Percentiles rank a stretch among this genome's conserved stretches.
These are phyloP conservation scores for Penicillium antarcticum DNA, from an alignment of 495 filamentous ascomycete genomes.

Conservation along the genomic window DNA sequence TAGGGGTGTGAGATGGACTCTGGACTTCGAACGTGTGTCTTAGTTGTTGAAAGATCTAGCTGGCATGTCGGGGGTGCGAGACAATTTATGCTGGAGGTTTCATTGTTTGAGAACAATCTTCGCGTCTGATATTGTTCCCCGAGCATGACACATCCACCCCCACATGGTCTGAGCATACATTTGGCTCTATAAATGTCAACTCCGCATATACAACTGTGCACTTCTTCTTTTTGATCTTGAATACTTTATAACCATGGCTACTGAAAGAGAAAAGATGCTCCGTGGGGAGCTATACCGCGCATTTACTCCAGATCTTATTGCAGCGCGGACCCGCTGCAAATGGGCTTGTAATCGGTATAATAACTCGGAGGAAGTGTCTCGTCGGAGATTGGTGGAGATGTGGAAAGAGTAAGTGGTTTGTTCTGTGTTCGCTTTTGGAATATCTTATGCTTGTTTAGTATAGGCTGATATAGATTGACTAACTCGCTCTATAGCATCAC, in stretches of 20 bases:
- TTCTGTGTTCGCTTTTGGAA: too few species aligned
- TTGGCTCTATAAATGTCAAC: background rate
- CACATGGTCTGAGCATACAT: background rate
- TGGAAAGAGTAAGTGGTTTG: constrained; percentile 64
- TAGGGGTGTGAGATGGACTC: too few species aligned
- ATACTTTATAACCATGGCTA: constrained; percentile 12
- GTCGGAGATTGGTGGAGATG: constrained; percentile 60
- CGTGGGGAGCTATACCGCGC: constrained; percentile 47
- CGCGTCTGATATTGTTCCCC: constrained; percentile 1
- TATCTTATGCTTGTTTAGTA: too few species aligned
- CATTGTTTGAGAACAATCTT: constrained; percentile 7
- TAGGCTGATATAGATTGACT: background rate
- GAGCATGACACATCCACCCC: constrained; percentile 1
- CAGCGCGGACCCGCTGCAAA: constrained; percentile 57
- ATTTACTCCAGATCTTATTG: constrained; percentile 52
- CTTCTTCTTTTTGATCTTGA: background rate
- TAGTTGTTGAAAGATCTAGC: too few species aligned
- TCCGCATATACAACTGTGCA: background rate
- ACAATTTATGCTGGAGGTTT: background rate
- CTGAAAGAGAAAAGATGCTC: constrained; percentile 35
- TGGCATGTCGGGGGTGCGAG: too few species aligned
- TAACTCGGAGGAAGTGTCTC: constrained; percentile 50
- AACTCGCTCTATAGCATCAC: constrained; percentile 44
- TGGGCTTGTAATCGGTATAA: constrained; percentile 62
- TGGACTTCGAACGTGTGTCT: too few species aligned